A percentile compares a stretch with the other conserved stretches of the same genome.
Conservation (phyloP, 1,139 yeast species). For the Pichia inconspicua region DNA sequence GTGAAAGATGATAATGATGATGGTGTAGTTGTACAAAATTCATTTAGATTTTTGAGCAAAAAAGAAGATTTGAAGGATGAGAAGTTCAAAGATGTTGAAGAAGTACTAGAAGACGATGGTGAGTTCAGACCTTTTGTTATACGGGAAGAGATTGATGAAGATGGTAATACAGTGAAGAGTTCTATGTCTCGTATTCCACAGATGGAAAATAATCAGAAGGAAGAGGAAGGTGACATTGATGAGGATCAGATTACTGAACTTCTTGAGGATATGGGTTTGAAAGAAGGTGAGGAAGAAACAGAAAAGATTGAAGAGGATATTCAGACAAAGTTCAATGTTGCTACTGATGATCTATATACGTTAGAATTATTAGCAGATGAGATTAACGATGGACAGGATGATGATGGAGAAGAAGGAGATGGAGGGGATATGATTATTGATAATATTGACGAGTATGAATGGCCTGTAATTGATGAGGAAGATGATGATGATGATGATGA, state of each 20-base stretch:
- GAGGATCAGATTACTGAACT: slow-evolving; percentile 37
- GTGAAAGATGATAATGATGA: slow-evolving; percentile 60
- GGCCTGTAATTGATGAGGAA: slow-evolving; percentile 24
- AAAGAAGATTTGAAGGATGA: neutral
- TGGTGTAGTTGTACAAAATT: slow-evolving; percentile 47
- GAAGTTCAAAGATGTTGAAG: neutral
- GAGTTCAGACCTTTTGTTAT: slow-evolving; percentile 54
- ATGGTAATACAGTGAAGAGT: slow-evolving; percentile 40
- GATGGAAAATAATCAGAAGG: slow-evolving; percentile 2
- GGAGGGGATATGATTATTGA: slow-evolving; percentile 29
- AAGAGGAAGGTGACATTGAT: slow-evolving; percentile 12
- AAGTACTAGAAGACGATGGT: neutral
- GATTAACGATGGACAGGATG: slow-evolving; percentile 34
- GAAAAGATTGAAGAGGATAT: slow-evolving; percentile 1
- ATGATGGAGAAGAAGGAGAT: slow-evolving; percentile 30
- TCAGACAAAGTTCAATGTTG: slow-evolving; percentile 30
- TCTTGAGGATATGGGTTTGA: slow-evolving; percentile 42
- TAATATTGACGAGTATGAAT: slow-evolving; percentile 14
- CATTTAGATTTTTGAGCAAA: neutral
- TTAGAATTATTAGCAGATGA: slow-evolving; percentile 50
- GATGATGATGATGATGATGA: slow-evolving; percentile 28
- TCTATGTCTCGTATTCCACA: slow-evolving; percentile 15
- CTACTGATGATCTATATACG: slow-evolving; percentile 44
- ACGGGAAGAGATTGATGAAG: slow-evolving; percentile 72
- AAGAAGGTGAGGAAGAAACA: neutral